Conservation (phyloP, 805 yeast genomes). For the Grigorovia yakushimaensis region DNA sequence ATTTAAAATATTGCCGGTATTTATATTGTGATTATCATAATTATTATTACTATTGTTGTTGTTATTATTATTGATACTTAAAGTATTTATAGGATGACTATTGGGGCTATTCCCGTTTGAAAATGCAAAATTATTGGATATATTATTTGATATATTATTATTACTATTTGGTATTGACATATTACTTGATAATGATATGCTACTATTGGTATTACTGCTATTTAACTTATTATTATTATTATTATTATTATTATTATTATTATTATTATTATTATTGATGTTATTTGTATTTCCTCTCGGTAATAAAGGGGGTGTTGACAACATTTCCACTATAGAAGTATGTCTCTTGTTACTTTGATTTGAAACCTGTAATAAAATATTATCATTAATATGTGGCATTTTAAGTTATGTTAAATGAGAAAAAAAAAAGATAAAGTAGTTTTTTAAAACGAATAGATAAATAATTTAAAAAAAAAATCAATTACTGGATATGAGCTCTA, state of each 20-base stretch:
- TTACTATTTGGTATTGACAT: background rate
- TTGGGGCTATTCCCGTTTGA: background rate
- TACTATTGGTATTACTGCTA: background rate
- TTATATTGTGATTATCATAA: background rate
- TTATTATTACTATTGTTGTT: background rate
- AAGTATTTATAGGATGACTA: background rate
- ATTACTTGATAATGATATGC: background rate
- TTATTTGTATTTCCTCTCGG: constrained; percentile 13
- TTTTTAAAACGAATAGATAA: too few relatives aligned
- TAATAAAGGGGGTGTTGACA: constrained; percentile 68
- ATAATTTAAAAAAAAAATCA: too few relatives aligned
- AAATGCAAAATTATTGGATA: background rate
- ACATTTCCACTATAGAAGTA: constrained; percentile 64
- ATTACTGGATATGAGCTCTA: too few relatives aligned
- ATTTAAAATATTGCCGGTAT: background rate
- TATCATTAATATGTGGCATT: constrained; percentile 9
- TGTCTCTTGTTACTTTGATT: constrained; percentile 30
- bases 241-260: background rate
- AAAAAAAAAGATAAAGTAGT: too few relatives aligned
- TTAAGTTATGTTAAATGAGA: background rate
- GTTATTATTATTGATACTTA: background rate
- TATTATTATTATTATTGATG: background rate
- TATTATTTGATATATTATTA: background rate
- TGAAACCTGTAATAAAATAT: constrained; percentile 4
- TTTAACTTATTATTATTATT: background rate